Evolutionary conservation across 164 flowering plant species (phyloP), one percentile per base, ranked within the genome.

Genomic region (Chloranthus sessilifolius): DNA sequence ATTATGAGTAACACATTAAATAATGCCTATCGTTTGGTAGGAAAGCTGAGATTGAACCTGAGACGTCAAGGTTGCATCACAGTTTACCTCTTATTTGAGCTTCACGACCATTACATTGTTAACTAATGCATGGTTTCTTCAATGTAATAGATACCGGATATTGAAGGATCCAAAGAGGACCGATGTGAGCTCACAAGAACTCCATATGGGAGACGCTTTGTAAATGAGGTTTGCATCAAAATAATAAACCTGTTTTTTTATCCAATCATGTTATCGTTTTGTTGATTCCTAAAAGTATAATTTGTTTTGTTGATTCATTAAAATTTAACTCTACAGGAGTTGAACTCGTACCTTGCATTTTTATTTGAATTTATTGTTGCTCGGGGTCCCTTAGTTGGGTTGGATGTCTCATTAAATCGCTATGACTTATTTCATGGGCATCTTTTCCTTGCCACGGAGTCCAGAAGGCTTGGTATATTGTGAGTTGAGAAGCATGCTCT

Each of bases 391-490:
- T 47, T 49, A 15, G 64, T 84, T 47, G 99, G 96, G 37, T 66
- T 92, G 60, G 62, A 84, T 61, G 81, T 81, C 10, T 72, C 89
- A 15, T 45, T 88, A 47, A 74, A 42, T 65, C 94, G 96, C 51
- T 92, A 65, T 66, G 96, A 88, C 70, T 69, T 92, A 0, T 92
- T 92, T 59, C 99, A 88, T 59, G 96, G 99, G 46, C 99, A 92
- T 72, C 69, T 88, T 46, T 86, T 92, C 61, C 59, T 92, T 62
- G 85, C 96, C 28, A 23, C 56, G 1, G 86, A 72, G 29, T 68
- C 88, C 39, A 80, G 87, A 53, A 74, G 99, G 62, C 88, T 92
- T 50, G 95, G 99, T 36, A 84, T 92, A 62, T 63, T 92, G 99
- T 92, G 68, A 82, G 96, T 83, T 55, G 3, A 28, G 23, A 20